phyloP scores from a whole-genome alignment of 1,139 yeast genomes.

The Nakaseomyces uthaithaninus region DNA sequence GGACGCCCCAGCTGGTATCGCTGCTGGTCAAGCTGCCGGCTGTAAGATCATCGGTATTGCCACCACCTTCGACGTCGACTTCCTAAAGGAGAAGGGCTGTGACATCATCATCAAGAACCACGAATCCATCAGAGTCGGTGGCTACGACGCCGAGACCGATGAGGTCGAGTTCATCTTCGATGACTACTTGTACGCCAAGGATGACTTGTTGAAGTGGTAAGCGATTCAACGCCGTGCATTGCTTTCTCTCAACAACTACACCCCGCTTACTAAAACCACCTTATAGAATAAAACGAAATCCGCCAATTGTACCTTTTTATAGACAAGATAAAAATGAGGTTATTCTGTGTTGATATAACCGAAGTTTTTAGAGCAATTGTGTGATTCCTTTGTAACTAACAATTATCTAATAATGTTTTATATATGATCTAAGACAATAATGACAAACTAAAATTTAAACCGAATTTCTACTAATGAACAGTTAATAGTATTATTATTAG shows the following conservation, averaged over 20 bases:
- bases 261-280: slow-evolving; percentile 1
- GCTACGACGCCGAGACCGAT: slow-evolving; percentile 33
- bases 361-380: slow-evolving; percentile 1
- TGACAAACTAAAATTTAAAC: neutral
- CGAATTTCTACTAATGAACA: too few relatives aligned
- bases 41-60: slow-evolving; percentile 80
- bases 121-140: slow-evolving; percentile 41
- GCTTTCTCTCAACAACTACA: slow-evolving; percentile 4
- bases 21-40: slow-evolving; percentile 81
- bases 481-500: too few relatives aligned
- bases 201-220: slow-evolving; percentile 33
- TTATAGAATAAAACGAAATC: neutral
- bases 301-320: slow-evolving; percentile 3
- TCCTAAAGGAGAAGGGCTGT: slow-evolving; percentile 70
- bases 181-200: slow-evolving; percentile 35
- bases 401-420: slow-evolving; percentile 4
- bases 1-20: slow-evolving; percentile 45
- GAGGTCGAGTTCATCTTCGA: slow-evolving; percentile 34
- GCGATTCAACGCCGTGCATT: slow-evolving; percentile 1
- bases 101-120: slow-evolving; percentile 73
- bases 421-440: neutral
- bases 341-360: neutral
- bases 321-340: neutral
- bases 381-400: neutral
- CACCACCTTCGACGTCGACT: slow-evolving; percentile 65